Percentiles rank a stretch among this genome's conserved stretches.
Conservation (phyloP, 73 alveolate genomes). For the Uronychia setigera region DNA sequence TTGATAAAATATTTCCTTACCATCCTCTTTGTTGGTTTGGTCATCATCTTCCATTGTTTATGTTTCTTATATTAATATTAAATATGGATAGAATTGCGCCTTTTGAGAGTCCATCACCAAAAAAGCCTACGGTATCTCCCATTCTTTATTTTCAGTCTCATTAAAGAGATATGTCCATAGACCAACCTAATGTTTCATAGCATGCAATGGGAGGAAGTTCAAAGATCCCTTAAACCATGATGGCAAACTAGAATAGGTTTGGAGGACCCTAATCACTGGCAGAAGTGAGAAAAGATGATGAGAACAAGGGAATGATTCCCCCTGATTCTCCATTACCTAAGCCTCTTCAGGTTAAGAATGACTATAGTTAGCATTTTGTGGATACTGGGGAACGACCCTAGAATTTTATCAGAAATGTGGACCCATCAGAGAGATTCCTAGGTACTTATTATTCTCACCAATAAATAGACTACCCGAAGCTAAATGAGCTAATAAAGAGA, state of each 20-base stretch:
- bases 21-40: too few relatives aligned
- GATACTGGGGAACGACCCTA: conserved; percentile 79
- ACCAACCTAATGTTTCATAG: background rate
- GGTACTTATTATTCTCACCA: conserved; percentile 2
- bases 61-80: too few relatives aligned
- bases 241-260: background rate
- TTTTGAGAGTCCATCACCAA: background rate
- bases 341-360: conserved; percentile 41
- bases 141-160: too few relatives aligned
- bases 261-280: background rate
- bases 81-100: background rate
- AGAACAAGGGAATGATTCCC: background rate
- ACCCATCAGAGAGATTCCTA: conserved; percentile 66
- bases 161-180: background rate
- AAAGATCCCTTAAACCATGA: background rate
- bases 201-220: background rate
- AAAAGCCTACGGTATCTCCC: background rate
- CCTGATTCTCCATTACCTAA: background rate
- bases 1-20: background rate
- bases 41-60: background rate
- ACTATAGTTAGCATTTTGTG: conserved; percentile 72
- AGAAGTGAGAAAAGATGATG: background rate
- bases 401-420: conserved; percentile 65
- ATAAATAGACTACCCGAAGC: conserved; percentile 80
- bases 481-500: conserved; percentile 78